Base-by-base conservation (phyloP, 2,329 filamentous ascomycete genomes). In the Aureobasidium sp. region DNA sequence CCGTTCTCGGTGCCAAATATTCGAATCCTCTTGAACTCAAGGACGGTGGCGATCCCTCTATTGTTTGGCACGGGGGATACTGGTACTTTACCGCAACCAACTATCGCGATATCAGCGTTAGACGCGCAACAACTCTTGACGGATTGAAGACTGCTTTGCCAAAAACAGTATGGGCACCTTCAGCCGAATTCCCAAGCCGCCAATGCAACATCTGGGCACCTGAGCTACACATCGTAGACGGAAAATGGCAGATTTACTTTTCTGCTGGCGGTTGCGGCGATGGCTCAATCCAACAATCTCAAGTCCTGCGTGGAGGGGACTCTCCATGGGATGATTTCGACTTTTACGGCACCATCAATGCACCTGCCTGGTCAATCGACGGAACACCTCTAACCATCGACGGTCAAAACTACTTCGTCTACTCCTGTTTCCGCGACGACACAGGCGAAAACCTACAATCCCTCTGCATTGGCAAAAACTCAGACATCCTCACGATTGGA, bases 201-300 rank as follows among this genome's bases (percentile, higher is more conserved):
- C 84, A 83, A 74, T 85, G 84, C 73, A 87, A 87, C 62, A 81
- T 89, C 53, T 89, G 87, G 87, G 86, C 87, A 0, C 87, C 86
- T 0, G 86, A 88, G 69, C 75, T 87, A 0, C 86, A 88, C 70
- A 82, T 82, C 62, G 71, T 87, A 7, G 79, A 81, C 38, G 71
- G 71, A 40, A 58, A 23, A 31, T 56, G 86, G 86, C 88, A 86
- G 66, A 81, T 89, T 38, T 89, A 88, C 75, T 89, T 88, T 71
- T 85, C 85, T 0, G 84, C 85, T 1, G 85, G 85, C 0, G 77
- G 77, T 25, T 73, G 73, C 1, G 77, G 73, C 1, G 74, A 87
- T 1, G 82, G 82, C 38, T 78, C 59, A 0, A 66, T 79, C 2
- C 87, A 89, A 73, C 80, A 82, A 18, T 74, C 81, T 4, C 83